Evolutionary conservation across 2,329 filamentous ascomycete species (phyloP).

Genomic region (Fusarium proliferatum): DNA sequence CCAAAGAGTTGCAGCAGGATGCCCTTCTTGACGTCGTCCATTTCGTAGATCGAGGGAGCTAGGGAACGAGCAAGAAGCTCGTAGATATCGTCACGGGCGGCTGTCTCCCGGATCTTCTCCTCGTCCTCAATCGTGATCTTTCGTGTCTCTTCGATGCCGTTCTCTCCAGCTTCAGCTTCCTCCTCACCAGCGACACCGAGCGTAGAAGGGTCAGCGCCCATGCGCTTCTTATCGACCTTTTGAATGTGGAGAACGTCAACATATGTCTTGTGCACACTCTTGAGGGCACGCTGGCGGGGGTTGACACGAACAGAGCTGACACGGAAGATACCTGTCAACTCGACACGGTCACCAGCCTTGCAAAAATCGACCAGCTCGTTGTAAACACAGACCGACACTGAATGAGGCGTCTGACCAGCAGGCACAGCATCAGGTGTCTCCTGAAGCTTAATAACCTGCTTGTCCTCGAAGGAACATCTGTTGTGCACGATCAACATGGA

Average conservation of each 20-base stretch:
- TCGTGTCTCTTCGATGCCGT: constrained; percentile 83
- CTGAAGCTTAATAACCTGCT: constrained; percentile 98
- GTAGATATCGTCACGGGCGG: constrained; percentile 86
- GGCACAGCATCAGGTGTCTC: constrained; percentile 96
- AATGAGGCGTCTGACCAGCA: constrained; percentile 96
- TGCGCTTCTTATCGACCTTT: constrained; percentile 93
- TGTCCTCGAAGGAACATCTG: constrained; percentile 92
- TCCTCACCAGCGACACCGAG: constrained; percentile 84
- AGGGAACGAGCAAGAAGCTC: constrained; percentile 90
- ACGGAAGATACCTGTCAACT: constrained; percentile 97
- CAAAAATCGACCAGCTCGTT: constrained; percentile 97
- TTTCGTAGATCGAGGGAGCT: constrained; percentile 95
- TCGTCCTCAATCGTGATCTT: constrained; percentile 89
- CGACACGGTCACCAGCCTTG: constrained; percentile 95
- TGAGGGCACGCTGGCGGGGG: constrained; percentile 89
- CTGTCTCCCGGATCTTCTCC: constrained; percentile 85
- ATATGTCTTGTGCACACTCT: constrained; percentile 98
- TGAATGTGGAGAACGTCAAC: constrained; percentile 95
- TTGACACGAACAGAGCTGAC: constrained; percentile 95
- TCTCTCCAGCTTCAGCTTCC: constrained; percentile 70
- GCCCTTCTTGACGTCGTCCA: constrained; percentile 99
- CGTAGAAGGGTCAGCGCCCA: constrained; percentile 91
- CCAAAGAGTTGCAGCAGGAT: constrained; percentile 97
- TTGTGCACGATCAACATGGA: constrained; percentile 99
- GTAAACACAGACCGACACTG: constrained; percentile 94